Evolutionary conservation across 768 basidiomycete genomes (phyloP).

Genomic region (Omphalotus guepiniiformis): DNA sequence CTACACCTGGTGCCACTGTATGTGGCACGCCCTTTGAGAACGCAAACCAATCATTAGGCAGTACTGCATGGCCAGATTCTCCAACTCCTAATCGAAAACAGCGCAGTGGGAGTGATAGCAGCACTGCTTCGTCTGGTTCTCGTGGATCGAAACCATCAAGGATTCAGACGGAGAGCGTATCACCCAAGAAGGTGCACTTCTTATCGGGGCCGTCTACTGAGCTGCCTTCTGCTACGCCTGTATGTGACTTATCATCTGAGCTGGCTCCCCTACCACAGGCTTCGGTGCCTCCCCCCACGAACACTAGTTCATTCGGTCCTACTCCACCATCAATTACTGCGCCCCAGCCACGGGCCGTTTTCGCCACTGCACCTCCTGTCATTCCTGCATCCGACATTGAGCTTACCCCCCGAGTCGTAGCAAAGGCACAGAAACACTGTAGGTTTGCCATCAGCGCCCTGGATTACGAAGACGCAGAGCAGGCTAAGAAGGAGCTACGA

Average conservation of each 20-base stretch:
- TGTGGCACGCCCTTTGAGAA: conserved; percentile 3
- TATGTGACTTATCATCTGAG: conserved; percentile 9
- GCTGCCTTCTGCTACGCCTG: conserved; percentile 1
- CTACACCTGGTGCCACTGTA: conserved; percentile 57
- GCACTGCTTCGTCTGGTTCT: conserved; percentile 15
- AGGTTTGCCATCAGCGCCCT: conserved; percentile 91
- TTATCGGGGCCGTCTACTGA: not conserved
- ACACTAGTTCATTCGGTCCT: conserved; percentile 20
- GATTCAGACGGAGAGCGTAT: conserved; percentile 14
- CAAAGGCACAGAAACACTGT: conserved; percentile 87
- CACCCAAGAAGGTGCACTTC: conserved; percentile 12
- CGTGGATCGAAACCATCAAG: not conserved
- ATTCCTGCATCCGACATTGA: conserved; percentile 32
- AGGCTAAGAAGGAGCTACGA: conserved; percentile 79
- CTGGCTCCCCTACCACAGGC: conserved; percentile 11
- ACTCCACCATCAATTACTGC: conserved; percentile 17
- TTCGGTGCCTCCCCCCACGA: conserved; percentile 6
- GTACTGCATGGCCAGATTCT: conserved; percentile 6
- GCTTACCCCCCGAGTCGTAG: conserved; percentile 61
- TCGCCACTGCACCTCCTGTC: conserved; percentile 18
- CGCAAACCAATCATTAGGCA: conserved; percentile 3
- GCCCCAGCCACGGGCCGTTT: conserved; percentile 17
- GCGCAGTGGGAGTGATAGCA: conserved; percentile 24
- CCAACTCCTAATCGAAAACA: conserved; percentile 13
- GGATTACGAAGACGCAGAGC: conserved; percentile 90